Evolutionary conservation across 2,329 filamentous ascomycete species (phyloP).

Genomic region (Fusarium sp.): DNA sequence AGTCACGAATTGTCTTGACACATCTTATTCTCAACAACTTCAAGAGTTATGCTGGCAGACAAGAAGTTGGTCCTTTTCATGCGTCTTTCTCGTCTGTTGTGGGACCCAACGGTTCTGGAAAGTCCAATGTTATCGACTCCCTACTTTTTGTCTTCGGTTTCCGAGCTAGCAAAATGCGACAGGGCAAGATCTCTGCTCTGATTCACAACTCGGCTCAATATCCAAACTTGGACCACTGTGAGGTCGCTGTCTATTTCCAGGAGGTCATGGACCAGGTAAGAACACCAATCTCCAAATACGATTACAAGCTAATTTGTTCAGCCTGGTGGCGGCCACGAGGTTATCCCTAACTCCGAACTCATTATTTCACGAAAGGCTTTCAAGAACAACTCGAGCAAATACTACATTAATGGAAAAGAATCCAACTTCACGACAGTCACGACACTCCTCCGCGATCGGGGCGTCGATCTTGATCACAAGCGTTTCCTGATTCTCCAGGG

Average conservation of each 20-base stretch:
- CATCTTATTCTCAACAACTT: slow-evolving; percentile 95
- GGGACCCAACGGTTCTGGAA: slow-evolving; percentile 96
- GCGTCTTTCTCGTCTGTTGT: slow-evolving; percentile 97
- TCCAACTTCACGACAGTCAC: slow-evolving; percentile 95
- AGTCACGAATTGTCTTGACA: slow-evolving; percentile 90
- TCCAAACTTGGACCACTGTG: slow-evolving; percentile 88
- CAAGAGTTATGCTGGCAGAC: slow-evolving; percentile 96
- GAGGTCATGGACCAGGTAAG: slow-evolving; percentile 87
- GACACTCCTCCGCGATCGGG: slow-evolving; percentile 83
- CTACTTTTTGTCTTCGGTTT: slow-evolving; percentile 99
- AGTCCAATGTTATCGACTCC: slow-evolving; percentile 99
- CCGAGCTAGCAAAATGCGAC: slow-evolving; percentile 98
- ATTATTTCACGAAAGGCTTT: slow-evolving; percentile 93
- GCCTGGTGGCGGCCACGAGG: slow-evolving; percentile 77
- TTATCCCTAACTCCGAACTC: slow-evolving; percentile 85
- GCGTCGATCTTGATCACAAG: slow-evolving; percentile 97
- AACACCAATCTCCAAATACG: neutral
- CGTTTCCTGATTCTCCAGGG: slow-evolving; percentile 97
- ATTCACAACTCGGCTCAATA: slow-evolving; percentile 96
- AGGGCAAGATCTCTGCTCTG: slow-evolving; percentile 96
- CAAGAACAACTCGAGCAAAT: slow-evolving; percentile 98
- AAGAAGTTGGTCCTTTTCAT: slow-evolving; percentile 97
- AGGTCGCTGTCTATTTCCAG: slow-evolving; percentile 96
- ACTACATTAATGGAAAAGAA: slow-evolving; percentile 91
- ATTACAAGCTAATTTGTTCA: slow-evolving; percentile 50